Base-by-base conservation (phyloP, 1,139 yeast species). In the Blastobotrys illinoisensis region DNA sequence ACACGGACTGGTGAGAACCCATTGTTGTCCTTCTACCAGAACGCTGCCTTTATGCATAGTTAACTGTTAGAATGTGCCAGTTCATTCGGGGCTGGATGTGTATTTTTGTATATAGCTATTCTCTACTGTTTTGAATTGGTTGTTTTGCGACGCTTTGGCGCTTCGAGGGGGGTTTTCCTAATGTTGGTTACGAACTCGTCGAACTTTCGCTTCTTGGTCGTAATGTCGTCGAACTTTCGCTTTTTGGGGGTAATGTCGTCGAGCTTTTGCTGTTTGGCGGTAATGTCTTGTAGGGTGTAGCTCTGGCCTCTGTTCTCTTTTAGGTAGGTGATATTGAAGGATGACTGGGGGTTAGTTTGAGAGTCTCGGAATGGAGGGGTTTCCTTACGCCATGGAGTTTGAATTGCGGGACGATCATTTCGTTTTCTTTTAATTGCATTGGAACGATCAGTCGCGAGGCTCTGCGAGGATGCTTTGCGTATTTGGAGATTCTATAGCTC, bases 1-100 rank as follows among this genome's bases (percentile, higher is more conserved):
- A 86, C 95, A 0, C 81, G 79, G 62, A 79, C 81, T 44, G 96
- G 96, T 0, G 96, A 88, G 62, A 87, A 87, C 63, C 96, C 96
- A n/a, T 82, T 88, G 91, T 68, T 88, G 57, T 86, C 86, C 54
- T 81, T 88, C 59, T 88, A 88, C 67, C 76, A 79, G 49, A 88
- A 88, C 66, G 96, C 89, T 3, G 83, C 88, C 36, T 88, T 88
- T 64, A 75, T 87, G 78, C 79, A 79, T 54, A 79, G 81, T 58
- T 77, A 57, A 11, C 46, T 9, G 18, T 40, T 44, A 26, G 13
- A 11, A 26, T 26, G 24, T 23, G 24, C n/a, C n/a, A n/a, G n/a
- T n/a, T n/a, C n/a, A n/a, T n/a, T n/a, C n/a, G n/a, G n/a, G n/a
- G n/a, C n/a, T n/a, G n/a, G n/a, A n/a, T n/a, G n/a, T n/a, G n/a